These are phyloP conservation scores for Penicillium sp. DNA, from an alignment of 2,329 filamentous ascomycete genomes.

Conservation along the genomic window DNA sequence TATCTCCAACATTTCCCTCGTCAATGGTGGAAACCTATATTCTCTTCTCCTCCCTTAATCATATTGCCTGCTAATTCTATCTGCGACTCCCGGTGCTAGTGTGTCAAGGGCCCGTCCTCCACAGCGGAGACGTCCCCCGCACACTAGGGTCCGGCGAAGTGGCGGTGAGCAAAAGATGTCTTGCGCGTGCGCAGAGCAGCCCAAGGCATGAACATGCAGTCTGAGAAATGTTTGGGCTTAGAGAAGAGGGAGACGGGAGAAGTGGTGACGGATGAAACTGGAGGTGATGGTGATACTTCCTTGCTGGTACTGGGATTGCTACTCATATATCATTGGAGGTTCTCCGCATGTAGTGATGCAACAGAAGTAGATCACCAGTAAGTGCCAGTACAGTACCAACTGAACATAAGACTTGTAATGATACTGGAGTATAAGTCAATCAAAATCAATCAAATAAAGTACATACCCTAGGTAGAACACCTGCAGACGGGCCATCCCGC, in stretches of 20 bases:
- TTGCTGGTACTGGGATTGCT: no score
- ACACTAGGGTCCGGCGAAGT: slow-evolving; percentile 20
- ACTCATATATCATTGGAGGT: no score
- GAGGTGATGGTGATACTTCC: no score
- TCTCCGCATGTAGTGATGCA: no score
- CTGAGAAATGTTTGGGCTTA: not conserved
- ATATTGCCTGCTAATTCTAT: not conserved
- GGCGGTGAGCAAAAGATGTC: slow-evolving; percentile 27
- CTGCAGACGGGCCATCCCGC: slow-evolving; percentile 21
- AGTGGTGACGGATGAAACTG: no score
- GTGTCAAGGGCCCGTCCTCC: slow-evolving; percentile 18
- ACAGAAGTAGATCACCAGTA: no score
- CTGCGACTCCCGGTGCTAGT: slow-evolving; percentile 1
- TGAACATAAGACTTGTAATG: no score
- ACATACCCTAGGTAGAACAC: not conserved
- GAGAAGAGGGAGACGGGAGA: not conserved
- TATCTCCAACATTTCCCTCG: not conserved
- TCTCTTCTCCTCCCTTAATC: not conserved
- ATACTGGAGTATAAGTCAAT: no score
- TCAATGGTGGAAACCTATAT: not conserved
- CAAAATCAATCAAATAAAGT: not conserved
- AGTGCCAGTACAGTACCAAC: no score
- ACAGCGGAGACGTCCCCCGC: slow-evolving; percentile 19
- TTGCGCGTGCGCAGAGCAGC: slow-evolving; percentile 21
- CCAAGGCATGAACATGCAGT: slow-evolving; percentile 11